Evolutionary conservation across 2,329 filamentous ascomycete species (phyloP).

Genomic region (Clonostachys solani): DNA sequence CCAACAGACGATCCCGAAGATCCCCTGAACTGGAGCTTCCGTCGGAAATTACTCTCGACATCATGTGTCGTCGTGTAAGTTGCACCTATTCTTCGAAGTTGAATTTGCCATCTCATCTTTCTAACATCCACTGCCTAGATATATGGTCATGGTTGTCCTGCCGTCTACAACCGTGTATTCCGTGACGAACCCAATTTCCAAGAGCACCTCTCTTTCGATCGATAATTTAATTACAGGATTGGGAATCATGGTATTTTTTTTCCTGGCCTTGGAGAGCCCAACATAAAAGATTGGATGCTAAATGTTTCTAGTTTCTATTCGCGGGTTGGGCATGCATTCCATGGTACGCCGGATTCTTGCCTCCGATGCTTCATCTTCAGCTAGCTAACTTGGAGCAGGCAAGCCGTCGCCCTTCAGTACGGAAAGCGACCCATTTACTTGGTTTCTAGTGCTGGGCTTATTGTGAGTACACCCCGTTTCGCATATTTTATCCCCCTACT

Average conservation of each 20-base stretch:
- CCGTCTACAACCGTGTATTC: slow-evolving; percentile 32
- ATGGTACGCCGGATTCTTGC: neutral
- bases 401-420: slow-evolving; percentile 39
- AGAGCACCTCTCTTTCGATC: slow-evolving; percentile 21
- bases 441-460: slow-evolving; percentile 23
- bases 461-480: slow-evolving; percentile 11
- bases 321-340: neutral
- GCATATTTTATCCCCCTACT: neutral
- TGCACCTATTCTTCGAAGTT: neutral
- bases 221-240: slow-evolving; percentile 29
- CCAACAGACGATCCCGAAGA: slow-evolving; percentile 49
- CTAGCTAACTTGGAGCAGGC: slow-evolving; percentile 39
- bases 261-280: neutral
- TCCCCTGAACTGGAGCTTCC: slow-evolving; percentile 43
- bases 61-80: slow-evolving; percentile 21
- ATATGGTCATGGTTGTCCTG: slow-evolving; percentile 32
- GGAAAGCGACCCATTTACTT: slow-evolving; percentile 35
- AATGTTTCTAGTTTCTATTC: neutral
- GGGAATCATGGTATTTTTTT: slow-evolving; percentile 20
- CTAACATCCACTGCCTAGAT: slow-evolving; percentile 13
- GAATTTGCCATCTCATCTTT: neutral
- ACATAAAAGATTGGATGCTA: neutral
- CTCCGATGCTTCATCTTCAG: slow-evolving; percentile 31
- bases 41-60: slow-evolving; percentile 28
- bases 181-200: slow-evolving; percentile 25